Percentiles rank a stretch among this genome's conserved stretches.
Evolutionary conservation across 768 basidiomycete genomes (phyloP).

Genomic region (Macrocybe gigantea): DNA sequence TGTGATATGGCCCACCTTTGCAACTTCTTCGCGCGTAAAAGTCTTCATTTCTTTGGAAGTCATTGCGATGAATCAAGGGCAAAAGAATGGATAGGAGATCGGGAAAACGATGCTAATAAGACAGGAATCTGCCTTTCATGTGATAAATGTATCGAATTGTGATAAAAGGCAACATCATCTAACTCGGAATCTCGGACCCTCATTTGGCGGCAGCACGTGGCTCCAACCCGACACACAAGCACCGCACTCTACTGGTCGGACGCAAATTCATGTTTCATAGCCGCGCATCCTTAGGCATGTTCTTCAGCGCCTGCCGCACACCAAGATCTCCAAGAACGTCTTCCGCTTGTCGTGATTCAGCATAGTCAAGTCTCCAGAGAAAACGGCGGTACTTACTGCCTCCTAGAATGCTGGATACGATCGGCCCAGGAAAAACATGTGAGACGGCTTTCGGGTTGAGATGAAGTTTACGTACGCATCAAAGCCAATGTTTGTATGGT

Average conservation of each 20-base stretch:
- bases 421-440: neutral
- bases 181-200: no score
- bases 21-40: conserved; percentile 36
- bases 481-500: conserved; percentile 16
- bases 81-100: neutral
- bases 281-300: conserved; percentile 47
- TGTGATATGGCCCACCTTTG: conserved; percentile 25
- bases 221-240: no score
- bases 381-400: conserved; percentile 13
- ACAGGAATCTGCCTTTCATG: neutral
- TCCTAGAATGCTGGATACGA: conserved; percentile 14
- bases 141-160: no score
- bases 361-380: neutral
- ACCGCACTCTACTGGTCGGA: no score
- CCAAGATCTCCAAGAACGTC: conserved; percentile 56
- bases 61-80: conserved; percentile 12
- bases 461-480: conserved; percentile 15
- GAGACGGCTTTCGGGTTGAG: neutral
- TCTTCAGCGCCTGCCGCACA: conserved; percentile 50
- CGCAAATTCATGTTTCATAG: conserved; percentile 21
- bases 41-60: conserved; percentile 28
- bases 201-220: no score
- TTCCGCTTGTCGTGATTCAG: conserved; percentile 30
- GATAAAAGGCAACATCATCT: no score
- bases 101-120: neutral